Percentiles rank a stretch among this genome's conserved stretches.
Conservation (phyloP, 306 rosid species). For the Castanospermum australe region DNA sequence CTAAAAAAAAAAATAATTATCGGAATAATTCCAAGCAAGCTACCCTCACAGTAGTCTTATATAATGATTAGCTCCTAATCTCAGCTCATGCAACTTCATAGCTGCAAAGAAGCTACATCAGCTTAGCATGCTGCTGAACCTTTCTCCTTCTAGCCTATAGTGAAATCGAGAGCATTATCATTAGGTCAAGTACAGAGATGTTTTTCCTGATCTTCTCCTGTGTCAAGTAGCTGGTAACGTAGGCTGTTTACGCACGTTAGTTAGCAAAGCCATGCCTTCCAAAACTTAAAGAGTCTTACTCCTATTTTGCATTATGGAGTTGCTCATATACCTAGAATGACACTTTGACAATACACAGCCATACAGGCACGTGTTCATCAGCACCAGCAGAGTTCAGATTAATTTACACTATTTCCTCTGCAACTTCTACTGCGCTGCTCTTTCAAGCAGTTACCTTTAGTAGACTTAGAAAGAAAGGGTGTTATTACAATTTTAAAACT, state of each 20-base stretch:
- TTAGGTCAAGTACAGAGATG: neutral
- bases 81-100: neutral
- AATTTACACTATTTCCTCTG: neutral
- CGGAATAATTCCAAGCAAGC: too few relatives aligned
- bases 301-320: neutral
- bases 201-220: conserved; percentile 2
- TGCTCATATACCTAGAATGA: neutral
- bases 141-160: conserved; percentile 21
- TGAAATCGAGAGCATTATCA: neutral
- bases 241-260: neutral
- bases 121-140: neutral
- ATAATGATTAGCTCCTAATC: conserved; percentile 8
- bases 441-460: neutral
- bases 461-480: neutral
- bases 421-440: conserved; percentile 20
- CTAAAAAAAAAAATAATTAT: too few relatives aligned
- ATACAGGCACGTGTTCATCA: conserved; percentile 19
- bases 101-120: conserved; percentile 21
- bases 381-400: conserved; percentile 6
- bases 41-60: neutral
- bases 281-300: neutral
- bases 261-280: neutral
- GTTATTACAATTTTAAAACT: neutral
- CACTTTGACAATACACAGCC: neutral
- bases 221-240: conserved; percentile 17